Base-by-base conservation (phyloP, 495 filamentous ascomycete genomes). In the Friedmanniomyces simplex region DNA sequence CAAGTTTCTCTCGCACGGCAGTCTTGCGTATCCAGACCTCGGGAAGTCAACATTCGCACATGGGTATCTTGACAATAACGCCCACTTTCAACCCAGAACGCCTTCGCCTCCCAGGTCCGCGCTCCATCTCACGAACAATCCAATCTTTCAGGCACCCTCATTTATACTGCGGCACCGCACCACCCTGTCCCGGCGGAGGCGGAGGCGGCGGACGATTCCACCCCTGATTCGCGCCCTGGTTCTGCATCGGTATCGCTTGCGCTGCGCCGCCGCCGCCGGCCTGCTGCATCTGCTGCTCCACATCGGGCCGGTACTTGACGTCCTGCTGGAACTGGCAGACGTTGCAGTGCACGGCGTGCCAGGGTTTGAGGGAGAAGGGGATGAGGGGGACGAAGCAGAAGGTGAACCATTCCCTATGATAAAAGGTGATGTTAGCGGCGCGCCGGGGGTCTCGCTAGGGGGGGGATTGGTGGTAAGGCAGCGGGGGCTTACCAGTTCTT, bases 301-400 rank as follows among this genome's bases (percentile, higher is more conserved):
- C 68, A 45, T 72, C 69, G 2, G 70, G 68, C 24, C 69, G 64
- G 50, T 69, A 70, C 55, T 68, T 72, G 51, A 74, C 64, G 58
- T 74, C 72, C 51, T 74, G 72, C 50, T 62, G 62, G 63, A 73
- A 73, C 26, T 67, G 65, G 66, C 72, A 74, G 56, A 74, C 69
- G 63, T 64, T 65, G 63, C 72, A 74, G 45, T 59, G 61, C 47
- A 74, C 68, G 55, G 72, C 69, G 41, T 66, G 56, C 60, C 53
- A 73, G 7, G 69, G 71, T 52, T 72, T 72, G 21, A 73, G 64
- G 22, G 39, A 58, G 64, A 72, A 71, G 28, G 72, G 72, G 20
- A 74, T 69, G 8, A 73, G 5, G 16, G 71, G 71, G 28, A 73
- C 60, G 66, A 74, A 74, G 66, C 72, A 74, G 60, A 74, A 67